These are phyloP conservation scores for Porphyrellus cyaneotinctus DNA, from an alignment of 768 basidiomycete species.

Conservation along the genomic window DNA sequence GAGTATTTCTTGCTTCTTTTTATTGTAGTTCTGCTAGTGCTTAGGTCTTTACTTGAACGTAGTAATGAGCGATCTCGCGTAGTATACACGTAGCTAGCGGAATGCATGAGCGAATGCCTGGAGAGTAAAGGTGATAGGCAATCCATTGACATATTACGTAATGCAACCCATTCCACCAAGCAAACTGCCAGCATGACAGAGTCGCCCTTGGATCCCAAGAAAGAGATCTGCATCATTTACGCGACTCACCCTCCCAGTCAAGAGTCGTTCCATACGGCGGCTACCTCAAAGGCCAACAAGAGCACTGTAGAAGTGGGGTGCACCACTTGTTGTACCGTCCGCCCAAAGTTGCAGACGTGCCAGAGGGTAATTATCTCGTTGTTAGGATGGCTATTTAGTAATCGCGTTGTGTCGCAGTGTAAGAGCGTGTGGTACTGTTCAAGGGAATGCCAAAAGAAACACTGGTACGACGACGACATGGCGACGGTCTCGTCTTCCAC, in stretches of 20 bases:
- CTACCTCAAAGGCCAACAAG: conserved; percentile 7
- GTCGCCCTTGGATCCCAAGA: conserved; percentile 3
- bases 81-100: too few species aligned
- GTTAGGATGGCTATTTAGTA: not conserved
- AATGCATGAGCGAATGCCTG: too few species aligned
- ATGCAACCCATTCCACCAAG: too few species aligned
- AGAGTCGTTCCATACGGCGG: conserved; percentile 2
- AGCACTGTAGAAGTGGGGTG: conserved; percentile 3
- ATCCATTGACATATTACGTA: too few species aligned
- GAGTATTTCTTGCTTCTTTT: too few species aligned
- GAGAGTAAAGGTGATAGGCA: too few species aligned
- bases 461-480: conserved; percentile 14
- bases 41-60: too few species aligned
- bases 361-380: conserved; percentile 1
- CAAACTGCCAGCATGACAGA: too few species aligned
- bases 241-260: conserved; percentile 10
- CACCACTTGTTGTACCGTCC: conserved; percentile 11
- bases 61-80: too few species aligned
- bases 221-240: conserved; percentile 3
- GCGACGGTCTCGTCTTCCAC: too few species aligned
- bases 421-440: conserved; percentile 23
- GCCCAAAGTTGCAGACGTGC: conserved; percentile 10
- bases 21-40: too few species aligned
- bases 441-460: conserved; percentile 18
- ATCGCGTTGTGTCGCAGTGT: conserved; percentile 5